Evolutionary conservation across 1,139 yeast species (phyloP).

Genomic region (Kodamaea sp.): DNA sequence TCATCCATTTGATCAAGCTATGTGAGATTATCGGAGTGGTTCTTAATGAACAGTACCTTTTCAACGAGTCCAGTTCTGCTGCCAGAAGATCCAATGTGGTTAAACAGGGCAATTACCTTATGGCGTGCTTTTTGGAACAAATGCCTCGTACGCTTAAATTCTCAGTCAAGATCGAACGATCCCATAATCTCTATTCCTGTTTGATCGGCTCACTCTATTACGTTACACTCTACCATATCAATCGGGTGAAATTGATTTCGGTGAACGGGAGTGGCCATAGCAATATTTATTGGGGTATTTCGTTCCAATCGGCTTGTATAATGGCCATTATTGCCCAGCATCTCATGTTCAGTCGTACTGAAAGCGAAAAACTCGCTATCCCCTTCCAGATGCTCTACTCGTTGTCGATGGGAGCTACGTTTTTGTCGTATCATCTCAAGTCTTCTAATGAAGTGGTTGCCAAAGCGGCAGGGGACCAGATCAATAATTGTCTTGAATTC

Average conservation of each 20-base stretch:
- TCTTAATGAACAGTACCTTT: slow-evolving; percentile 13
- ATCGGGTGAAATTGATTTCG: slow-evolving; percentile 12
- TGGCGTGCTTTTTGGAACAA: slow-evolving; percentile 11
- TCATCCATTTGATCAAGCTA: slow-evolving; percentile 10
- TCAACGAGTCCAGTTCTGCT: slow-evolving; percentile 1
- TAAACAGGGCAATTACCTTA: slow-evolving; percentile 14
- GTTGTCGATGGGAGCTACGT: slow-evolving; percentile 13
- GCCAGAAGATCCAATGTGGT: slow-evolving; percentile 11
- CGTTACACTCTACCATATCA: slow-evolving; percentile 14
- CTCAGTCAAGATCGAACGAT: slow-evolving; percentile 7
- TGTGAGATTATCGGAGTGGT: slow-evolving; percentile 14
- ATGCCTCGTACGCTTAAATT: slow-evolving; percentile 12
- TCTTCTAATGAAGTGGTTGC: slow-evolving; percentile 16
- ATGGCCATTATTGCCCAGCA: slow-evolving; percentile 12
- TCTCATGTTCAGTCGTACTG: slow-evolving; percentile 6
- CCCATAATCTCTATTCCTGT: slow-evolving; percentile 11
- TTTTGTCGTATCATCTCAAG: slow-evolving; percentile 17
- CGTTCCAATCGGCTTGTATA: slow-evolving; percentile 15
- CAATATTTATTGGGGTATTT: slow-evolving; percentile 14
- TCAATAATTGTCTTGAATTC: slow-evolving; percentile 12
- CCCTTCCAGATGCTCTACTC: slow-evolving; percentile 16
- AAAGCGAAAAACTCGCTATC: slow-evolving; percentile 4
- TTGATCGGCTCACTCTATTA: slow-evolving; percentile 14
- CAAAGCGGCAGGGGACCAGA: slow-evolving; percentile 14
- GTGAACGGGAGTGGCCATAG: slow-evolving; percentile 4